Evolutionary conservation across 2,329 filamentous ascomycete species (phyloP), one percentile per base, ranked within the genome.

Genomic region (Falciphora oryzae): DNA sequence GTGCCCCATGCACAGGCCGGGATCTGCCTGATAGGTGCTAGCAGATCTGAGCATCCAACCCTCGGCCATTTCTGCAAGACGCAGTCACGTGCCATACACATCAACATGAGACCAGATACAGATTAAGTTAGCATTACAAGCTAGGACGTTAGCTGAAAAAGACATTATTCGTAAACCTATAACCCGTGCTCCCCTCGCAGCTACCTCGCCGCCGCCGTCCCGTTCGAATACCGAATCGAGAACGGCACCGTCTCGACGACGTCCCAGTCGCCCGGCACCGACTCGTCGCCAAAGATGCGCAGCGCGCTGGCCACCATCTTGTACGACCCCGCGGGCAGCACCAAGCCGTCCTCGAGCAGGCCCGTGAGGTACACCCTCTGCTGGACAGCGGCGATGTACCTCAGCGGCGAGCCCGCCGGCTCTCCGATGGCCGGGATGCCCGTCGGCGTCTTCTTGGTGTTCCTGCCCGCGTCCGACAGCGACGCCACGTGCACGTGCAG

Each of bases 401-500:
- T 56, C 28, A 35, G 50, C n/a, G 62, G 62, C 62, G 35, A 31
- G 14, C 60, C 44, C 14, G 73, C 71, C 25, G 80, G 72, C 67
- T 79, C 74, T 8, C 81, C 81, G 22, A 83, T 69, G n/a, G 75
- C 74, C 66, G 72, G 76, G 67, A 76, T 72, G 63, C 78, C 80
- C 3, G 78, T 70, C 29, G 72, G 66, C 63, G 77, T 73, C 60
- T 56, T 29, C 2, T 13, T 8, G 4, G 68, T 72, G 3, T 2
- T 66, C 38, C 59, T 63, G 22, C 72, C 73, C 28, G 69, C 66
- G 63, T 75, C 68, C 69, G 62, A 22, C 57, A 79, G 63, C 5
- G 79, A 77, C 0, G 84, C 74, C n/a, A 83, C 70, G 65, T 83
- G 78, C 65, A 77, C 75, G 62, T 76, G 78, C 11, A 84, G 64